phyloP scores from a whole-genome alignment of 2,329 filamentous ascomycete species.

The Trichophyton verrucosum region DNA sequence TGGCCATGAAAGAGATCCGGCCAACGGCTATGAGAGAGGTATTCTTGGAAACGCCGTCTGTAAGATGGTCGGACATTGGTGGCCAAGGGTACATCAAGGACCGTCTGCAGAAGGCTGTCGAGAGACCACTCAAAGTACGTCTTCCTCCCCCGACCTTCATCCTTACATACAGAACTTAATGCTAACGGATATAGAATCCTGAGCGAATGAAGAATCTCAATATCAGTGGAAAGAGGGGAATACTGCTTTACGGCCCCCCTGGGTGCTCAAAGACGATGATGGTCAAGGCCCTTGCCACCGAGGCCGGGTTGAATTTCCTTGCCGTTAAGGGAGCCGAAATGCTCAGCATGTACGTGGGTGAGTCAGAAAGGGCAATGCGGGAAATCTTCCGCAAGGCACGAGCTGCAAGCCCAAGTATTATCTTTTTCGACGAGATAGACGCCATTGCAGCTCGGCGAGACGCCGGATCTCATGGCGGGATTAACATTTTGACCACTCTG shows the following conservation, averaged over 20 bases:
- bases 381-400: slow-evolving; percentile 76
- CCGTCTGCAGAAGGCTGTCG: slow-evolving; percentile 44
- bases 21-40: slow-evolving; percentile 84
- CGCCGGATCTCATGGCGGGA: slow-evolving; percentile 39
- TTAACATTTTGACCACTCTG: slow-evolving; percentile 80
- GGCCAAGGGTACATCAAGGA: slow-evolving; percentile 71
- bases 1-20: slow-evolving; percentile 54
- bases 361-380: slow-evolving; percentile 75
- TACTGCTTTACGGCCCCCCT: slow-evolving; percentile 82
- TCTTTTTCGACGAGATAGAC: slow-evolving; percentile 97
- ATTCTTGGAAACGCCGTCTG: slow-evolving; percentile 73
- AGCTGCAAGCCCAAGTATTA: slow-evolving; percentile 77
- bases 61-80: slow-evolving; percentile 78
- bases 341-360: slow-evolving; percentile 93
- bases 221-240: slow-evolving; percentile 58
- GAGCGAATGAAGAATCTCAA: slow-evolving; percentile 40
- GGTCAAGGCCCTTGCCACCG: slow-evolving; percentile 81
- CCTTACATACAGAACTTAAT: background rate
- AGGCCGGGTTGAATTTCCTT: slow-evolving; percentile 85
- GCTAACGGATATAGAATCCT: slow-evolving; percentile 28
- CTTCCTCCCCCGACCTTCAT: background rate
- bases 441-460: slow-evolving; percentile 55
- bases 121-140: slow-evolving; percentile 45
- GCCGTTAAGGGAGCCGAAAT: slow-evolving; percentile 88
- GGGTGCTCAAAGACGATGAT: slow-evolving; percentile 91